Percentiles rank a stretch among this genome's conserved stretches.
Conservation (phyloP, 768 basidiomycete species). For the Saitozyma podzolica region DNA sequence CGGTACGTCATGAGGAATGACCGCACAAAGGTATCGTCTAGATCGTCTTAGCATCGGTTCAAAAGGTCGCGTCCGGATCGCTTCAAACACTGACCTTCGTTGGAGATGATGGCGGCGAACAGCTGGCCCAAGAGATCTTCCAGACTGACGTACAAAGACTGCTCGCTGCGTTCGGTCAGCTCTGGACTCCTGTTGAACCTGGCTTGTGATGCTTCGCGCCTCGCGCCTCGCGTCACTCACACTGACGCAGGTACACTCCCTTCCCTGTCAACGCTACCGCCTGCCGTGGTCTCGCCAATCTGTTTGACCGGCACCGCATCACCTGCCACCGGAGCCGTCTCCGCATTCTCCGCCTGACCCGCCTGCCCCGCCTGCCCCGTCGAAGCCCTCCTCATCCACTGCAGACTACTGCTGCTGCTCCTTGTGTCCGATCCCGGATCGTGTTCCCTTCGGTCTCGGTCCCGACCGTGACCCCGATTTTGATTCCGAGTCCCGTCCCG, state of each 20-base stretch:
- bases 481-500: too few species aligned
- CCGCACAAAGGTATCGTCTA: conserved; percentile 27
- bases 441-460: conserved; percentile 1
- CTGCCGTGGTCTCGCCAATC: too few species aligned
- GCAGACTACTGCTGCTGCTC: conserved; percentile 29
- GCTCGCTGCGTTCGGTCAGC: conserved; percentile 2
- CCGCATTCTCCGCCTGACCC: too few species aligned
- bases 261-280: too few species aligned
- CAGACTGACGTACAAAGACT: conserved; percentile 18
- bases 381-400: conserved; percentile 32
- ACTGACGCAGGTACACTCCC: too few species aligned
- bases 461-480: not conserved
- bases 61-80: conserved; percentile 13
- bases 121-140: conserved; percentile 26
- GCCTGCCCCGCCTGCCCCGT: too few species aligned
- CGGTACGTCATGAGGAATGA: conserved; percentile 48
- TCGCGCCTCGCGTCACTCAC: too few species aligned
- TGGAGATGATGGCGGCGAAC: conserved; percentile 32
- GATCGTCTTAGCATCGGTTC: conserved; percentile 16
- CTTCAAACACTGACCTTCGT: conserved; percentile 18
- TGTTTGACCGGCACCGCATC: too few species aligned
- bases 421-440: conserved; percentile 17
- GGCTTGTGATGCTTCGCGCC: too few species aligned
- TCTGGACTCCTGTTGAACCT: not conserved
- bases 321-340: too few species aligned